Evolutionary conservation across 495 filamentous ascomycete species (phyloP).

Genomic region (Neurospora terricola): DNA sequence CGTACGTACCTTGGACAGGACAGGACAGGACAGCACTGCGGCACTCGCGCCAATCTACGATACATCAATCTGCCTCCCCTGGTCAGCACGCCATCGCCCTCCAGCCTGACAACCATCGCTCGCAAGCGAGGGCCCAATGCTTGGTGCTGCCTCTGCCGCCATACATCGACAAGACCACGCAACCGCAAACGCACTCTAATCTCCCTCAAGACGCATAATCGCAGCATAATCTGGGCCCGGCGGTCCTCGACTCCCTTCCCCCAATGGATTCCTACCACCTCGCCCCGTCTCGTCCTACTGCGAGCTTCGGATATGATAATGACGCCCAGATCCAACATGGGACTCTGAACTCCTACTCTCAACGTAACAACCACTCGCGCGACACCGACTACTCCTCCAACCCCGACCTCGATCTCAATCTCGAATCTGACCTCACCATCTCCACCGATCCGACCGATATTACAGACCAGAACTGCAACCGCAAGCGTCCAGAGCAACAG

Average conservation of each 20-base stretch:
- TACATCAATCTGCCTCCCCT: constrained; percentile 7
- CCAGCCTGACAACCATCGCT: constrained; percentile 13
- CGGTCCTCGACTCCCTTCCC: constrained; percentile 8
- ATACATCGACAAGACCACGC: constrained; percentile 17
- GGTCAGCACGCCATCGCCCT: constrained; percentile 25
- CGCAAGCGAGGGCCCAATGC: constrained; percentile 22
- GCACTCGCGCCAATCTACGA: constrained; percentile 3
- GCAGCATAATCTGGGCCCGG: constrained; percentile 1
- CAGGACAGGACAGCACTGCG: constrained; percentile 10
- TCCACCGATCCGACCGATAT: background rate
- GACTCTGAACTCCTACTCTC: constrained; percentile 7
- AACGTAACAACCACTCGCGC: background rate
- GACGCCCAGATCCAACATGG: constrained; percentile 17
- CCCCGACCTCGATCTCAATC: background rate
- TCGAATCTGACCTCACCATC: too few species aligned
- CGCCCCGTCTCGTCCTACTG: constrained; percentile 11
- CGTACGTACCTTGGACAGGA: background rate
- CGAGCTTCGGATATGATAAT: constrained; percentile 16
- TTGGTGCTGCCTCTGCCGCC: constrained; percentile 11
- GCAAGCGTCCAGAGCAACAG: constrained; percentile 31
- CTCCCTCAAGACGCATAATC: background rate
- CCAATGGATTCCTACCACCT: constrained; percentile 16
- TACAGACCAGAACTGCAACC: constrained; percentile 27
- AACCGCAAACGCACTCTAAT: constrained; percentile 8
- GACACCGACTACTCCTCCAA: background rate